Base-by-base conservation (phyloP, 1,139 yeast genomes). In the Wickerhamomyces sp. region DNA sequence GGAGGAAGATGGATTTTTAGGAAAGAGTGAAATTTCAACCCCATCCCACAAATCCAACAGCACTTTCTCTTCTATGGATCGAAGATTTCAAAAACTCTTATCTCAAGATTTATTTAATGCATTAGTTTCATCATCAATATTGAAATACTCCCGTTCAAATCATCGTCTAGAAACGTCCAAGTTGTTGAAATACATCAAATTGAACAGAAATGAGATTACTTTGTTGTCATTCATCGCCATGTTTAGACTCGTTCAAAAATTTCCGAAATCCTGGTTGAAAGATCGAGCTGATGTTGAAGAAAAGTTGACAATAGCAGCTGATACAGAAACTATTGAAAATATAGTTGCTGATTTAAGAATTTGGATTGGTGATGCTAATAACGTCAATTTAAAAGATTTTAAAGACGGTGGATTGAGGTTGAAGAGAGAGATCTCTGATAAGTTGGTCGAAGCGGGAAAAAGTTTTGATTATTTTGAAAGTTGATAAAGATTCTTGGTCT, bases 381-480 rank as follows among this genome's bases (percentile, higher is more conserved):
- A 56, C 36, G 18, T 40, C n/a, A 53, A 51, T 33, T 58, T 56
- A 32, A 48, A 45, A 32, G 59, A 54, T 39, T 41, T 48, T 15
- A 45, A 49, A 27, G 58, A 51, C 35, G 53, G 44, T 30, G 56
- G 55, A 1, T 31, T 56, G 14, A 49, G 51, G 36, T 43, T 58
- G 45, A 57, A 54, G 42, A 55, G 58, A 43, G 58, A 57, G 41
- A 56, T 58, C 10, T 55, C 60, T 43, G 62, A 57, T 40, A 46
- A 53, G 36, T 47, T 58, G 32, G 62, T 58, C 36, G 48, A 49
- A 31, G 50, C 48, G 23, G 53, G 57, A 18, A 56, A 54, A 40
- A 41, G 47, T 10, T 51, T 58, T 40, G 54, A 47, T 33, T 54
- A 54, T 30, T 49, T 49, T 47, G 43, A 46, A 18, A 5, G 4